A percentile compares a stretch with the other conserved stretches of the same genome.
These are phyloP conservation scores for Metschnikowia gelsemii DNA, from an alignment of 805 yeast species.

Conservation along the genomic window DNA sequence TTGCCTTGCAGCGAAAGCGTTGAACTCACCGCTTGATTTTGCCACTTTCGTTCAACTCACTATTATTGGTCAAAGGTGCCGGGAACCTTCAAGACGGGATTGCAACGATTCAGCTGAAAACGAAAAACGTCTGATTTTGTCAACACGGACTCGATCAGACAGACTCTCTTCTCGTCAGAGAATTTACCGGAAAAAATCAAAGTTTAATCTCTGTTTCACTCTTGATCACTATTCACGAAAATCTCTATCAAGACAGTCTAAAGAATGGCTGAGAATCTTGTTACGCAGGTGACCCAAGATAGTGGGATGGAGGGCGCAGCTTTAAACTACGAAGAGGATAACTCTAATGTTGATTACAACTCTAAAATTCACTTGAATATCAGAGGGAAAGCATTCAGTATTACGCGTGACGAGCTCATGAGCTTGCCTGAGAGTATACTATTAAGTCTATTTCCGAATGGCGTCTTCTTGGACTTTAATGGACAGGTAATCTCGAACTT, in stretches of 20 bases:
- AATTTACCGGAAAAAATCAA: neutral
- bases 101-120: neutral
- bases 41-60: neutral
- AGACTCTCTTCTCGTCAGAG: neutral
- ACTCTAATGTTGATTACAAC: slow-evolving; percentile 49
- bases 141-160: neutral
- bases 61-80: slow-evolving; percentile 18
- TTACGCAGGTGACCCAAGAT: slow-evolving; percentile 69
- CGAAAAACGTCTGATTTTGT: slow-evolving; percentile 1
- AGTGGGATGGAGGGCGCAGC: slow-evolving; percentile 23
- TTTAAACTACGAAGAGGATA: slow-evolving; percentile 24
- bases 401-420: slow-evolving; percentile 87
- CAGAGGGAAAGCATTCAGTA: slow-evolving; percentile 69
- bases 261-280: slow-evolving; percentile 48
- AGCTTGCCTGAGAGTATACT: slow-evolving; percentile 87
- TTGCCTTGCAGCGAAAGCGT: neutral
- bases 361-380: slow-evolving; percentile 75
- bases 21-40: neutral
- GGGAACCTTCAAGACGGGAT: slow-evolving; percentile 18
- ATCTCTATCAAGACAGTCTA: neutral
- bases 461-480: slow-evolving; percentile 74
- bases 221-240: too few species aligned
- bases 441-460: slow-evolving; percentile 84
- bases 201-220: neutral
- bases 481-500: slow-evolving; percentile 78